phyloP scores from a whole-genome alignment of 306 rosid species.

The Boehmeria nivea region DNA sequence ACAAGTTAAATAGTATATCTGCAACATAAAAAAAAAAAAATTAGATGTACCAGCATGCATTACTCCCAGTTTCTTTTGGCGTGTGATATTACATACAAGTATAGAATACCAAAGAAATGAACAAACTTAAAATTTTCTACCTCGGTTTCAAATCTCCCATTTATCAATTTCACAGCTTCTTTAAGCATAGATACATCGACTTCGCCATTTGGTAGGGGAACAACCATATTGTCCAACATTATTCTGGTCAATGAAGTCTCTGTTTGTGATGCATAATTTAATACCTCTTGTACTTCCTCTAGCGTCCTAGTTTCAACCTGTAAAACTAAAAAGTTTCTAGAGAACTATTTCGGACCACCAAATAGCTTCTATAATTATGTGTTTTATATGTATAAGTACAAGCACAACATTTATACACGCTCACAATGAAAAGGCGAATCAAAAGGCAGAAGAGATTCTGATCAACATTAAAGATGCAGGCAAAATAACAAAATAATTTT shows the following conservation, averaged over 20 bases:
- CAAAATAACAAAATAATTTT: no score
- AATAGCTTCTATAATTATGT: not conserved
- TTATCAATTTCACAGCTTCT: slow-evolving; percentile 67
- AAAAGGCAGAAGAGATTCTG: no score
- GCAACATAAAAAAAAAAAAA: no score
- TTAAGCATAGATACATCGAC: slow-evolving; percentile 76
- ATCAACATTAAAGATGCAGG: no score
- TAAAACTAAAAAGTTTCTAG: slow-evolving; percentile 7
- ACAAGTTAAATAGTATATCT: no score
- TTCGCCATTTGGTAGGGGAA: slow-evolving; percentile 64
- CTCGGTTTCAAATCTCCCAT: slow-evolving; percentile 84
- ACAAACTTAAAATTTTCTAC: slow-evolving; percentile 27
- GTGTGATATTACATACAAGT: not conserved
- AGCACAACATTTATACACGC: no score
- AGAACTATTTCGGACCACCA: no score
- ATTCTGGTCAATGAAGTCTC: slow-evolving; percentile 73
- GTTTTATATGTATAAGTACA: slow-evolving; percentile 3
- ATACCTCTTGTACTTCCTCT: slow-evolving; percentile 68
- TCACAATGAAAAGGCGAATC: no score
- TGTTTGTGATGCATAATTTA: slow-evolving; percentile 60
- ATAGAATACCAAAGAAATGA: slow-evolving; percentile 5
- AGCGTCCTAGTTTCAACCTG: slow-evolving; percentile 95
- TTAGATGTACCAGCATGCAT: no score
- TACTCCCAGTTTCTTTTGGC: no score
- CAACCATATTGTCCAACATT: slow-evolving; percentile 98